phyloP scores from a whole-genome alignment of 1,139 yeast species.

The Suhomyces wounanorum region DNA sequence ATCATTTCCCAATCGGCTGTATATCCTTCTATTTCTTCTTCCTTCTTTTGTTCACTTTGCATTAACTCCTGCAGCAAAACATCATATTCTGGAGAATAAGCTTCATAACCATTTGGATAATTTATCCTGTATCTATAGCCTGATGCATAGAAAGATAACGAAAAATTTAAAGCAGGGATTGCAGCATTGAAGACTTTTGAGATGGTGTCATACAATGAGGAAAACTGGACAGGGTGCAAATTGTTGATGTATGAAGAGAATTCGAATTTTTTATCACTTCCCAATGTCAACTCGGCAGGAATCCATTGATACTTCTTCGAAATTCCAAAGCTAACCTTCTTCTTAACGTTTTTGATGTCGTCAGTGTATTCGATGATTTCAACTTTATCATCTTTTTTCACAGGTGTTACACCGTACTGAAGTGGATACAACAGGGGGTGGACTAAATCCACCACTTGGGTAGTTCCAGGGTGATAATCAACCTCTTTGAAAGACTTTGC shows the following conservation, averaged over 20 bases:
- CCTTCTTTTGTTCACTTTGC: neutral
- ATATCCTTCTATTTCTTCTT: neutral
- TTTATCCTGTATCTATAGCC: constrained; percentile 21
- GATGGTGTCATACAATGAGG: constrained; percentile 30
- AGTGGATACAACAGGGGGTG: constrained; percentile 47
- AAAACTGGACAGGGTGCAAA: constrained; percentile 33
- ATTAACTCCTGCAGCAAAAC: neutral
- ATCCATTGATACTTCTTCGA: neutral
- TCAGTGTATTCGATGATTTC: neutral
- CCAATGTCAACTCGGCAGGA: constrained; percentile 25
- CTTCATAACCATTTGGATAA: constrained; percentile 18
- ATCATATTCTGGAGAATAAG: constrained; percentile 20
- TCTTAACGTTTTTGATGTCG: neutral
- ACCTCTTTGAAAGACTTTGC: constrained; percentile 17
- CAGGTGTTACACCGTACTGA: constrained; percentile 36
- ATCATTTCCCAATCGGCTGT: neutral
- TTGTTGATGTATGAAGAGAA: constrained; percentile 43
- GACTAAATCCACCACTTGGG: constrained; percentile 41
- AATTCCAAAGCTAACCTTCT: neutral
- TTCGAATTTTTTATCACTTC: constrained; percentile 13
- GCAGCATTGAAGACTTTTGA: constrained; percentile 30
- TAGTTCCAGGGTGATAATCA: constrained; percentile 43
- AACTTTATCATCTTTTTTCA: constrained; percentile 9
- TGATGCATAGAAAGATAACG: constrained; percentile 28
- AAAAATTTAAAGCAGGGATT: constrained; percentile 34